Evolutionary conservation across 1,284 basidiomycete species (phyloP).

Genomic region (Vanrija sp.): DNA sequence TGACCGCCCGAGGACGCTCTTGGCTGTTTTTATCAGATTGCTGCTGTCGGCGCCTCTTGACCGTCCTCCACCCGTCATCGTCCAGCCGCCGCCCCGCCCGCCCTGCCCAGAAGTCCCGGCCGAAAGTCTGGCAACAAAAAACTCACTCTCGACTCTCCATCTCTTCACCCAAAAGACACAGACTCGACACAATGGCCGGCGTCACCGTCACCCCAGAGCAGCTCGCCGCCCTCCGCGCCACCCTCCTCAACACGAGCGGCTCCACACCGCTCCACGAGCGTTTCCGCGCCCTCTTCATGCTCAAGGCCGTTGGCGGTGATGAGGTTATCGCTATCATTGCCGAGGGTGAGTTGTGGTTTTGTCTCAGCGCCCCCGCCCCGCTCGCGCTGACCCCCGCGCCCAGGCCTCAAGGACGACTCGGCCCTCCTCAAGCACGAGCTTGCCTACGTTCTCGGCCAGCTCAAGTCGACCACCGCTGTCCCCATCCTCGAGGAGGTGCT

Average conservation of each 20-base stretch:
- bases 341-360: slow-evolving; percentile 57
- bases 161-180: neutral
- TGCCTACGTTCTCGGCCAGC: slow-evolving; percentile 95
- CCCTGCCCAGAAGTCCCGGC: no score
- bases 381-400: neutral
- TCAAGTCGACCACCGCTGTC: slow-evolving; percentile 69
- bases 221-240: slow-evolving; percentile 39
- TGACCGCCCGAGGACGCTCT: no score
- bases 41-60: no score
- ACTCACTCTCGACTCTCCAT: neutral
- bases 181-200: slow-evolving; percentile 27
- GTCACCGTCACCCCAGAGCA: slow-evolving; percentile 42
- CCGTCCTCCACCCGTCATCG: no score
- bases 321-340: slow-evolving; percentile 77
- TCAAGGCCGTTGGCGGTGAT: slow-evolving; percentile 77
- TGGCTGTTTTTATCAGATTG: slow-evolving; percentile 6
- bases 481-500: slow-evolving; percentile 76
- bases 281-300: slow-evolving; percentile 88
- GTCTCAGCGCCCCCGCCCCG: no score
- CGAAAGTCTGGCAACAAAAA: neutral
- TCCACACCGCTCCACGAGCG: slow-evolving; percentile 77
- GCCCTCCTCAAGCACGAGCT: slow-evolving; percentile 95
- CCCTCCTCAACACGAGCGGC: slow-evolving; percentile 71
- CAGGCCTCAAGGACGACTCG: slow-evolving; percentile 82
- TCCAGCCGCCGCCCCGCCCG: no score